Evolutionary conservation across 169 alveolate species (phyloP), one percentile per base, ranked within the genome.

Genomic region (Babesia bovis): DNA sequence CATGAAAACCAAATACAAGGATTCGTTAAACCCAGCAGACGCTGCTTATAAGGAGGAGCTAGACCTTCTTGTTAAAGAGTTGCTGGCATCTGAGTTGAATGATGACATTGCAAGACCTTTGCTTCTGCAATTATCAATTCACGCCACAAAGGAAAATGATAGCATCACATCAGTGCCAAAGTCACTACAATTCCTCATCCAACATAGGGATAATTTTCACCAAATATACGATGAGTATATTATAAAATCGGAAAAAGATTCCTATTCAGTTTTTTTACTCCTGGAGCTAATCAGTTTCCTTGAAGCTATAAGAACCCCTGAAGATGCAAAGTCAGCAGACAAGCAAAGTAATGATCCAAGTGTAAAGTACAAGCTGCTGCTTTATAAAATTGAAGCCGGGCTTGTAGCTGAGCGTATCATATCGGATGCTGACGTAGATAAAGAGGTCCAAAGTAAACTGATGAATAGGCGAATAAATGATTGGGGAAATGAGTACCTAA

Each of bases 401-500:
- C 2, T 77, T 32, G 66, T 66, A 12, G 85, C 85, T 12, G 74
- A 49, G 21, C 63, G 85, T 21, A 35, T 77, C 38, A 15, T 52
- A 19, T 23, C 81, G 32, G 13, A 28, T 15, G 53, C 78, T 0
- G 10, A 35, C 7, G 52, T 63, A 3, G 32, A 57, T 56, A 61
- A 67, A 5, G 61, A 66, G 12, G 66, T 66, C 28, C 45, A 55
- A 41, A 44, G 36, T 2, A 36, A 41, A 32, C 60, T 77, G 30
- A n/a, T 38, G n/a, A 53, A 44, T 23, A n/a, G 85, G 21, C 65
- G 66, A 45, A 66, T 77, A 4, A 67, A 50, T 38, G 85, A 77
- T 58, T 77, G 85, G 85, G 85, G 85, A 23, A 77, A 77, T 45
- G 85, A 77, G 47, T 77, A 67, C 57, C 66, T 77, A 30, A 77